Evolutionary conservation across 2,329 filamentous ascomycete species (phyloP).

Genomic region (Penicillium sp.): DNA sequence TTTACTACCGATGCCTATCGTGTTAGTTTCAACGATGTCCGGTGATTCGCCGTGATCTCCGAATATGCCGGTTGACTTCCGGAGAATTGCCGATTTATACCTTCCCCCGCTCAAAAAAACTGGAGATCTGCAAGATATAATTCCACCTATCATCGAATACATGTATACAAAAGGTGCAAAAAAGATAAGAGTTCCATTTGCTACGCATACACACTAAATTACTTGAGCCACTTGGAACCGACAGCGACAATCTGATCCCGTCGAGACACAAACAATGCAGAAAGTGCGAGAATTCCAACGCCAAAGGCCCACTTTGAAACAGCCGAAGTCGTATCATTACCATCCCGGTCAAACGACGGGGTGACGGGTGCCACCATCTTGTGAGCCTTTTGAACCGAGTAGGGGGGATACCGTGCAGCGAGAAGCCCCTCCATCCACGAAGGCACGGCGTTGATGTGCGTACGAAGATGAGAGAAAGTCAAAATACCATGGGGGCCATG

Average conservation of each 20-base stretch:
- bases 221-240: conserved; percentile 3
- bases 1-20: too few species aligned
- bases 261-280: neutral
- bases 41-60: neutral
- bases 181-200: neutral
- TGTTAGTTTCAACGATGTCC: neutral
- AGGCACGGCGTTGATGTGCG: conserved; percentile 17
- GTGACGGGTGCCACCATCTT: conserved; percentile 8
- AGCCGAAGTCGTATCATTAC: conserved; percentile 10
- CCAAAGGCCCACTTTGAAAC: conserved; percentile 13
- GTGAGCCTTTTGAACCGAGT: conserved; percentile 15
- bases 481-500: conserved; percentile 51
- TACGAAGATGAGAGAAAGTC: conserved; percentile 34
- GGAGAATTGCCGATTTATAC: neutral
- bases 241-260: neutral
- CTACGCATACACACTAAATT: neutral
- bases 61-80: neutral
- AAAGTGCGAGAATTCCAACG: conserved; percentile 12
- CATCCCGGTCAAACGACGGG: conserved; percentile 19
- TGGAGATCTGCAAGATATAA: neutral
- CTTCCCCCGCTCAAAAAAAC: neutral
- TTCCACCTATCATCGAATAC: neutral
- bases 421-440: conserved; percentile 18
- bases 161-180: neutral
- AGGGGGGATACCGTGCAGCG: conserved; percentile 18